Percentiles rank a stretch among this genome's conserved stretches.
phyloP scores from a whole-genome alignment of 2,329 filamentous ascomycete genomes.

The Pseudogymnoascus sp. region DNA sequence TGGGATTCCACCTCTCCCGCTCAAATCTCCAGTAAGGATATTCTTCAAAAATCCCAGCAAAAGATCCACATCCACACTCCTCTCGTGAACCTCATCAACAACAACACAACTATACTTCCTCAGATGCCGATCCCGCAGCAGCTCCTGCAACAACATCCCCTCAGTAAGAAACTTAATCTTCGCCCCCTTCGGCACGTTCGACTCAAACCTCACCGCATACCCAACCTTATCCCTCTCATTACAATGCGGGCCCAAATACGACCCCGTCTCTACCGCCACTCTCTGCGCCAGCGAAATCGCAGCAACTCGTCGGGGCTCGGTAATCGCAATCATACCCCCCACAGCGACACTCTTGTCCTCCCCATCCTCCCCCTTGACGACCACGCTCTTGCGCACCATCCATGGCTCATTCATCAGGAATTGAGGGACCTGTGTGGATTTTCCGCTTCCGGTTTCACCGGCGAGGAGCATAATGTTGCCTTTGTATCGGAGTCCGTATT shows the following conservation, averaged over 20 bases:
- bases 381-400: constrained; percentile 59
- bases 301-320: constrained; percentile 87
- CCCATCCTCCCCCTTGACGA: constrained; percentile 32
- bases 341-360: constrained; percentile 43
- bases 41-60: constrained; percentile 82
- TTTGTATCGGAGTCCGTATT: constrained; percentile 22
- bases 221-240: constrained; percentile 57
- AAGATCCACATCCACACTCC: constrained; percentile 89
- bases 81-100: constrained; percentile 94
- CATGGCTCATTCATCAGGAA: constrained; percentile 74
- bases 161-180: constrained; percentile 92
- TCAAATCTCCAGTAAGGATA: constrained; percentile 56
- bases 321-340: constrained; percentile 82
- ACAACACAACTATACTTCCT: constrained; percentile 82
- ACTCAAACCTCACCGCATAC: constrained; percentile 93
- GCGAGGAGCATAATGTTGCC: constrained; percentile 72
- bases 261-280: constrained; percentile 77
- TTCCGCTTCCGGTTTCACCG: constrained; percentile 93
- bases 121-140: constrained; percentile 76
- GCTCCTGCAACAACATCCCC: constrained; percentile 91
- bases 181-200: constrained; percentile 71
- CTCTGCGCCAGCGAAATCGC: constrained; percentile 84
- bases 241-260: constrained; percentile 50
- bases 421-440: constrained; percentile 93
- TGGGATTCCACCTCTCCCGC: constrained; percentile 61